Evolutionary conservation across 2,329 filamentous ascomycete genomes (phyloP).

Genomic region (Gremmenia infestans): DNA sequence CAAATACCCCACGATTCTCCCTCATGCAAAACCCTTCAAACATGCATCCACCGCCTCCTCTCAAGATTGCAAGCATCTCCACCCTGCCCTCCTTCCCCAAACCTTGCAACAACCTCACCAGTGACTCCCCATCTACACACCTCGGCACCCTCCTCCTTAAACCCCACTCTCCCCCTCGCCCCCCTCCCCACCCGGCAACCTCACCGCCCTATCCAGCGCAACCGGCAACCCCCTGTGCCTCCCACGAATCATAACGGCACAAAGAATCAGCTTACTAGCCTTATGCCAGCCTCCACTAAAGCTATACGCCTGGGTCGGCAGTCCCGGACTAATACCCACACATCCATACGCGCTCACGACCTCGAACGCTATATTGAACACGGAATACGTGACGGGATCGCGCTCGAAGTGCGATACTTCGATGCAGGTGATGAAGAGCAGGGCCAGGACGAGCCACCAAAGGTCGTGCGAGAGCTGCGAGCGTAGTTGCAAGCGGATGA

Average conservation of each 20-base stretch:
- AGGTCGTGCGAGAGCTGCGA: constrained; percentile 62
- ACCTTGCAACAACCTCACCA: neutral
- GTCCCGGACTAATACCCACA: constrained; percentile 55
- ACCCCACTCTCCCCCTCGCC: constrained; percentile 2
- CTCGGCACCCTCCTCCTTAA: constrained; percentile 7
- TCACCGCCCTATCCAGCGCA: constrained; percentile 49
- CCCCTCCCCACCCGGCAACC: constrained; percentile 32
- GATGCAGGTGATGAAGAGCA: constrained; percentile 55
- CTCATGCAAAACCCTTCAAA: too few species aligned
- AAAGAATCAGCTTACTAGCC: constrained; percentile 53
- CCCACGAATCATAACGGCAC: constrained; percentile 52
- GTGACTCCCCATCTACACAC: neutral
- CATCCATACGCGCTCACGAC: constrained; percentile 54
- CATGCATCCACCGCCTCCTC: too few species aligned
- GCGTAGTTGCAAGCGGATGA: constrained; percentile 45
- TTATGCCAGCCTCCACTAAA: constrained; percentile 50
- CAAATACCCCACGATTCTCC: too few species aligned
- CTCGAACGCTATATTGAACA: constrained; percentile 58
- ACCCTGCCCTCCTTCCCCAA: too few species aligned
- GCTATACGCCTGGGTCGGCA: constrained; percentile 49
- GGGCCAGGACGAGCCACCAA: constrained; percentile 59
- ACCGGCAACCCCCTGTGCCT: constrained; percentile 53
- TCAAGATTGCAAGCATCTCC: too few species aligned
- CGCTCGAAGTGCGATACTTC: constrained; percentile 50
- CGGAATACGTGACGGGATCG: constrained; percentile 48